Evolutionary conservation across 2,329 filamentous ascomycete genomes (phyloP).

Genomic region (Fusarium sp.): DNA sequence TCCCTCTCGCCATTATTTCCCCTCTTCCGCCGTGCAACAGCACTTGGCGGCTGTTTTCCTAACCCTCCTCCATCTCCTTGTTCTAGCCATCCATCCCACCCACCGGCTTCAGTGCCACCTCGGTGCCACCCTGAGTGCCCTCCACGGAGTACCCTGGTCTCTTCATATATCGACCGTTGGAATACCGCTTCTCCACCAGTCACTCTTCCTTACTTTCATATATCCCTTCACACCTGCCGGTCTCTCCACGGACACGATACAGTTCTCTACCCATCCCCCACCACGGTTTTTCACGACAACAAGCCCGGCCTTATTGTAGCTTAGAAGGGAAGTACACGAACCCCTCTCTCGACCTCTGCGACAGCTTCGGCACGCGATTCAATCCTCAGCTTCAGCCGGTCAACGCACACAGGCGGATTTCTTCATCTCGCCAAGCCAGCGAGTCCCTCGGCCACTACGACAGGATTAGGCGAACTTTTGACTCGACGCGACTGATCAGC

Average conservation of each 20-base stretch:
- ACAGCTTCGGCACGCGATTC: not conserved
- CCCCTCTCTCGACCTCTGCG: not conserved
- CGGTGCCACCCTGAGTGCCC: constrained; percentile 19
- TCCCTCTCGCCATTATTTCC: not conserved
- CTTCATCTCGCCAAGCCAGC: not conserved
- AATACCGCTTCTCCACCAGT: constrained; percentile 19
- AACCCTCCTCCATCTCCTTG: constrained; percentile 7
- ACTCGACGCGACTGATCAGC: not conserved
- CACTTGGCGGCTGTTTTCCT: constrained; percentile 1
- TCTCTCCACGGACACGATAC: not conserved
- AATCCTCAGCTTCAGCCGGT: not conserved
- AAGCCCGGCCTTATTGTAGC: not conserved
- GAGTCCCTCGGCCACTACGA: not conserved
- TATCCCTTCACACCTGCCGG: not conserved
- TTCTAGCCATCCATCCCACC: constrained; percentile 5
- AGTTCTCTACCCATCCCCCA: not conserved
- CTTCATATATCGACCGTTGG: constrained; percentile 32
- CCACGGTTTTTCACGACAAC: not conserved
- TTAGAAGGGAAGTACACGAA: not conserved
- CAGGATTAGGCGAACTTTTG: not conserved
- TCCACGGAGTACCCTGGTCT: constrained; percentile 18
- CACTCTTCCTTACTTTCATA: constrained; percentile 13
- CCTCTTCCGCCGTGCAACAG: constrained; percentile 6
- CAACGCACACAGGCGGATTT: not conserved
- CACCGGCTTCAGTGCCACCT: constrained; percentile 28